Conservation (phyloP, 345 rosid genomes). For the Eucalyptus pumila region DNA sequence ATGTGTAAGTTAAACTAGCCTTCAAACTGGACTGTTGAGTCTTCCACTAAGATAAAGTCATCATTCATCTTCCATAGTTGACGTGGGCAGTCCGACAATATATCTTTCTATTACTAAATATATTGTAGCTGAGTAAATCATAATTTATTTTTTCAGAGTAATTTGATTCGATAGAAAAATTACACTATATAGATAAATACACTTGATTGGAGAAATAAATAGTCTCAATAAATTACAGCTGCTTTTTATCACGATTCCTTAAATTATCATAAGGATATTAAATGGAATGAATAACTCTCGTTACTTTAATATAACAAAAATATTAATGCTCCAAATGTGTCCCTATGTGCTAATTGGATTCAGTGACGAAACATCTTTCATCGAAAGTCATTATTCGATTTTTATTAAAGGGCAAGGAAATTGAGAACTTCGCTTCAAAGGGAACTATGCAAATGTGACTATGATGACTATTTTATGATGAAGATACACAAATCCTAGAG, state of each 20-base stretch:
- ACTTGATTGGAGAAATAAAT: background rate
- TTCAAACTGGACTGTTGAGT: background rate
- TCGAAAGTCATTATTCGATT: accelerated
- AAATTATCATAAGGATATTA: background rate
- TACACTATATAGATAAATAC: background rate
- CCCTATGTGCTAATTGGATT: background rate
- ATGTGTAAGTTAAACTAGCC: background rate
- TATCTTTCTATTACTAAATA: background rate
- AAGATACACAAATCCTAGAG: background rate
- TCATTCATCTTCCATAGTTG: background rate
- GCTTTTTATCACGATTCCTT: background rate
- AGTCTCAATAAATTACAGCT: background rate
- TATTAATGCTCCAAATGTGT: background rate
- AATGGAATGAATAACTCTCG: background rate
- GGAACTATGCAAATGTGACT: background rate
- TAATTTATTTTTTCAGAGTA: background rate
- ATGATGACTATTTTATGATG: too few relatives aligned
- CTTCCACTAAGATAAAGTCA: background rate
- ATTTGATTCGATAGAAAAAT: background rate
- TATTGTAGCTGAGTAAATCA: background rate
- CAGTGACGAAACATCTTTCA: background rate
- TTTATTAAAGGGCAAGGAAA: too few relatives aligned
- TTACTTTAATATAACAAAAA: background rate
- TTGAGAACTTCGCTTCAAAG: background rate
- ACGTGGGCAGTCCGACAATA: background rate